Conservation (phyloP, 179 eudicot species). For the Patellifolia procumbens region DNA sequence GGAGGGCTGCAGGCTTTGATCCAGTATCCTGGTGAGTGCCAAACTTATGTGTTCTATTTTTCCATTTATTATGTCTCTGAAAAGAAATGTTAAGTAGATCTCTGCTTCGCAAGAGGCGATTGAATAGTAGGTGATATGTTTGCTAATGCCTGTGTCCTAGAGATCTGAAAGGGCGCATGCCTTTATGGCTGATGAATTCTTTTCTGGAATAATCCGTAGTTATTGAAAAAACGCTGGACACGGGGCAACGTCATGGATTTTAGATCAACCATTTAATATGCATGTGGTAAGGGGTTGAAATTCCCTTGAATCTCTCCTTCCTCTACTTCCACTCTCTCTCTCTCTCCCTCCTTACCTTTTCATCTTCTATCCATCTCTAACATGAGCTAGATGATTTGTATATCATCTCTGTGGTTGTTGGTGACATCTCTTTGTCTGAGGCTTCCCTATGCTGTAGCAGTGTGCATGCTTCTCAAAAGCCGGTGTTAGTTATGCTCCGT, state of each 20-base stretch:
- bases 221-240: constrained; percentile 20
- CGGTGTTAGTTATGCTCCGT: neutral
- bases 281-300: constrained; percentile 28
- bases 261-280: constrained; percentile 22
- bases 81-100: neutral
- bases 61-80: neutral
- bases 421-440: constrained; percentile 9
- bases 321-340: neutral
- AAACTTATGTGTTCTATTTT: neutral
- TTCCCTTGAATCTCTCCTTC: constrained; percentile 11
- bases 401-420: constrained; percentile 15
- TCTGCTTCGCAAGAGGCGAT: neutral
- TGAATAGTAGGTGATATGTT: constrained; percentile 9
- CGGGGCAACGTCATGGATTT: constrained; percentile 18
- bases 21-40: constrained; percentile 80
- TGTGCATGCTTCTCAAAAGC: constrained; percentile 11
- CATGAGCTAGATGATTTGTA: constrained; percentile 10
- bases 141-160: constrained; percentile 8
- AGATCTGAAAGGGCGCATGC: neutral
- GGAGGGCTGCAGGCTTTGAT: constrained; percentile 96
- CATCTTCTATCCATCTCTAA: constrained; percentile 4
- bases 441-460: constrained; percentile 16
- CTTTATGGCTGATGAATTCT: constrained; percentile 11
- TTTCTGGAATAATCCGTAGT: constrained; percentile 14
- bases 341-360: neutral